These are phyloP conservation scores for Metarhizium sp. DNA, from an alignment of 2,329 filamentous ascomycete species.

Conservation along the genomic window DNA sequence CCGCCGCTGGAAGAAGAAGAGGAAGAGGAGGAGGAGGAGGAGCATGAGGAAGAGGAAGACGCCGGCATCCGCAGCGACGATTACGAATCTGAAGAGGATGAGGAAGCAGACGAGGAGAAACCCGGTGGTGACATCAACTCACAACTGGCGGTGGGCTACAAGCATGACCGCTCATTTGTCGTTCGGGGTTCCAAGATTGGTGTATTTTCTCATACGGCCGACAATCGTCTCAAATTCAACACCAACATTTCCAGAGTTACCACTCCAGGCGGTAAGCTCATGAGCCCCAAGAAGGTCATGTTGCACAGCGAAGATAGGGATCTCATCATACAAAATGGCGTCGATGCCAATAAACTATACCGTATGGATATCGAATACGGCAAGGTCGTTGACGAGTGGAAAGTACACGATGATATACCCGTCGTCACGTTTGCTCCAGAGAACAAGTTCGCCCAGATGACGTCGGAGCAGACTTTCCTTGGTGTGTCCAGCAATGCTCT, in stretches of 20 bases:
- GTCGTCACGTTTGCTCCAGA: slow-evolving; percentile 89
- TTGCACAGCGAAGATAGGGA: slow-evolving; percentile 83
- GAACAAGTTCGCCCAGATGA: slow-evolving; percentile 98
- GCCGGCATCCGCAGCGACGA: slow-evolving; percentile 62
- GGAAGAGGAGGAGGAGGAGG: slow-evolving; percentile 48
- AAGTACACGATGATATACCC: slow-evolving; percentile 90
- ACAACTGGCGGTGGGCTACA: slow-evolving; percentile 90
- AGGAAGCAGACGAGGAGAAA: slow-evolving; percentile 59
- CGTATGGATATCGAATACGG: slow-evolving; percentile 97
- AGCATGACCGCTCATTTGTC: slow-evolving; percentile 93
- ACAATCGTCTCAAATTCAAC: slow-evolving; percentile 89
- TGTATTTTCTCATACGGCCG: slow-evolving; percentile 91
- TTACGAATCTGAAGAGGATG: slow-evolving; percentile 61
- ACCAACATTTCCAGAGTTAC: slow-evolving; percentile 96
- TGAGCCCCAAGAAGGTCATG: slow-evolving; percentile 96
- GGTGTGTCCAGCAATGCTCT: slow-evolving; percentile 88
- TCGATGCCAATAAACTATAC: slow-evolving; percentile 84
- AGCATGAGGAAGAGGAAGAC: slow-evolving; percentile 53
- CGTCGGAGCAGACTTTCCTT: slow-evolving; percentile 86
- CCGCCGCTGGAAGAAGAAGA: slow-evolving; percentile 37
- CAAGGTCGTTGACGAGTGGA: slow-evolving; percentile 98
- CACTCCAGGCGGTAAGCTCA: slow-evolving; percentile 76
- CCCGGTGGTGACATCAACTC: slow-evolving; percentile 80
- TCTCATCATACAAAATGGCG: slow-evolving; percentile 75
- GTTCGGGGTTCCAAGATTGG: slow-evolving; percentile 97